Percentiles rank a stretch among this genome's conserved stretches.
These are phyloP conservation scores for Discostella stelligera DNA, from an alignment of 352 stramenopile species.

Conservation along the genomic window DNA sequence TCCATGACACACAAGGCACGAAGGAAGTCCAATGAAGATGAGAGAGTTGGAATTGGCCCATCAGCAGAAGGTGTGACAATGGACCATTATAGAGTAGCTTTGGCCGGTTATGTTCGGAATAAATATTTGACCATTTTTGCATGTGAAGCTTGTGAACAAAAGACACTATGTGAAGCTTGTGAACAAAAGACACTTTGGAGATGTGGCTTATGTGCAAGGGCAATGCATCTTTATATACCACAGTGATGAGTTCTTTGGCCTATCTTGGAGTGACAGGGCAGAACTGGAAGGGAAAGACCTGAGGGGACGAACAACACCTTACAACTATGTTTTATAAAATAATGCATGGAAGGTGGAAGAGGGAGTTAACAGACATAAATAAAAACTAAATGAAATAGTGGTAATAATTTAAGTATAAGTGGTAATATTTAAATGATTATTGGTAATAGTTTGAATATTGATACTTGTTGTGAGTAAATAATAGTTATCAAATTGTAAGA, in stretches of 20 bases:
- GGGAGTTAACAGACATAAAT: neutral
- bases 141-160: neutral
- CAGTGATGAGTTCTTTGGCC: neutral
- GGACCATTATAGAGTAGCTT: neutral
- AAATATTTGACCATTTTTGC: no score
- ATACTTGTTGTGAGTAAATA: neutral
- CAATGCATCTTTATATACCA: neutral
- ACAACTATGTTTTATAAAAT: neutral
- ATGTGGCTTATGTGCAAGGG: neutral
- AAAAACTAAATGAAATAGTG: neutral
- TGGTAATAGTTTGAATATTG: neutral
- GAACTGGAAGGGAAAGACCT: neutral
- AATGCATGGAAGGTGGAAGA: neutral
- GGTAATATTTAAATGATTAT: neutral
- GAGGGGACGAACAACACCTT: neutral
- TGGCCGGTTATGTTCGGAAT: neutral
- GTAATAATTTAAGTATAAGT: neutral
- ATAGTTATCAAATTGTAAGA: neutral
- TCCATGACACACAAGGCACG: no score
- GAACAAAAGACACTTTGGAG: neutral
- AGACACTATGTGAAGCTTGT: neutral
- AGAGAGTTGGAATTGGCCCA: neutral
- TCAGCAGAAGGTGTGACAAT: neutral
- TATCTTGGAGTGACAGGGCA: neutral
- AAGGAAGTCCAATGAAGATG: neutral